These are phyloP conservation scores for Macrolepiota dolichaula DNA, from an alignment of 768 basidiomycete genomes.

Conservation along the genomic window DNA sequence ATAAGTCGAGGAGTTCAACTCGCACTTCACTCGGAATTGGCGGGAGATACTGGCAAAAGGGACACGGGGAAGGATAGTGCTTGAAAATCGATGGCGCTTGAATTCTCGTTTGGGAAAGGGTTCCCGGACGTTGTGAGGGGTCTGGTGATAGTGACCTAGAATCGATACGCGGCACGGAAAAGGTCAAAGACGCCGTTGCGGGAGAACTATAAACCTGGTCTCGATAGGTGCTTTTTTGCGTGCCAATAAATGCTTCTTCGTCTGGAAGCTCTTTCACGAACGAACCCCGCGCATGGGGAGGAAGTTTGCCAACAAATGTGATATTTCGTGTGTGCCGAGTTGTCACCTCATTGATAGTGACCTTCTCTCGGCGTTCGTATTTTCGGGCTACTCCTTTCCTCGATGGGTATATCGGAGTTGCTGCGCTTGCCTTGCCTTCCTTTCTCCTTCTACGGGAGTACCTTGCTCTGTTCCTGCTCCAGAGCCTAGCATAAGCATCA, in stretches of 20 bases:
- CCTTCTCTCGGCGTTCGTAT: background rate
- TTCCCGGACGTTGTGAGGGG: background rate
- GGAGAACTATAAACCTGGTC: too few relatives aligned
- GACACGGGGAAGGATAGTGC: background rate
- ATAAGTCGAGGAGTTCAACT: background rate
- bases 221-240: too few relatives aligned
- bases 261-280: background rate
- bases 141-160: background rate
- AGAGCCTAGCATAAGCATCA: slow-evolving; percentile 1
- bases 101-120: background rate
- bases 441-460: background rate
- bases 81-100: too few relatives aligned
- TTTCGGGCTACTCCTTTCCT: background rate
- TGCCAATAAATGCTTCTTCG: background rate
- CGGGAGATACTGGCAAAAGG: slow-evolving; percentile 7
- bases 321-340: background rate
- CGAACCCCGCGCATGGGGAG: background rate
- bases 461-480: background rate
- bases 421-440: background rate
- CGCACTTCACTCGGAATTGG: background rate
- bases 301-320: slow-evolving; percentile 9
- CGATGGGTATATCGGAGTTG: background rate
- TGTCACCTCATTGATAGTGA: background rate
- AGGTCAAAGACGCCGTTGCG: background rate
- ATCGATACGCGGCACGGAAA: background rate